Evolutionary conservation across 495 filamentous ascomycete genomes (phyloP).

Genomic region (Penicillium waksmanii): DNA sequence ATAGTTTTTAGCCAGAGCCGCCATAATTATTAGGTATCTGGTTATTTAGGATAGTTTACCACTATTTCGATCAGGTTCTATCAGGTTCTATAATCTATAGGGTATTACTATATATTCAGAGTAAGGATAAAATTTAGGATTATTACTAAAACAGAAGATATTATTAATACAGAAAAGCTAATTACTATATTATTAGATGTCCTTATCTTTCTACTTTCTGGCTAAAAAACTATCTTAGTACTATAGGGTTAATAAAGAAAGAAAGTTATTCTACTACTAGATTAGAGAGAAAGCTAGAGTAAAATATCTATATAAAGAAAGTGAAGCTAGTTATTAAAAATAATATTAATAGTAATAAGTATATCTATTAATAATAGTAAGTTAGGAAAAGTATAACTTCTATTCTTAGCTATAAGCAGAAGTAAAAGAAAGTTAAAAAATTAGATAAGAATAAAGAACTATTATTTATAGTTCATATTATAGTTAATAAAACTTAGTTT

Average conservation of each 20-base stretch:
- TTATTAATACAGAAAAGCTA: background rate
- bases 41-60: no score
- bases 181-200: background rate
- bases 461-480: no score
- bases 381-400: conserved; percentile 4
- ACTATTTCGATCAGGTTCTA: no score
- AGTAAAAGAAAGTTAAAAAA: background rate
- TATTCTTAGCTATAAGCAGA: background rate
- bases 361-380: conserved; percentile 11
- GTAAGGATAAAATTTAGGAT: no score
- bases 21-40: no score
- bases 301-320: no score
- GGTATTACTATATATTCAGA: no score
- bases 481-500: no score
- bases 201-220: background rate
- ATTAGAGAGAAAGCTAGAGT: background rate
- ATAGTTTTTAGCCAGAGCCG: no score
- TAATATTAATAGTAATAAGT: conserved; percentile 12
- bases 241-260: background rate
- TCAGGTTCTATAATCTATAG: no score
- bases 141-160: no score
- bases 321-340: no score
- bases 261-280: background rate
- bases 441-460: background rate
- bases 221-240: background rate